phyloP scores from a whole-genome alignment of 2,329 filamentous ascomycete species.

The Fusarium clavum region DNA sequence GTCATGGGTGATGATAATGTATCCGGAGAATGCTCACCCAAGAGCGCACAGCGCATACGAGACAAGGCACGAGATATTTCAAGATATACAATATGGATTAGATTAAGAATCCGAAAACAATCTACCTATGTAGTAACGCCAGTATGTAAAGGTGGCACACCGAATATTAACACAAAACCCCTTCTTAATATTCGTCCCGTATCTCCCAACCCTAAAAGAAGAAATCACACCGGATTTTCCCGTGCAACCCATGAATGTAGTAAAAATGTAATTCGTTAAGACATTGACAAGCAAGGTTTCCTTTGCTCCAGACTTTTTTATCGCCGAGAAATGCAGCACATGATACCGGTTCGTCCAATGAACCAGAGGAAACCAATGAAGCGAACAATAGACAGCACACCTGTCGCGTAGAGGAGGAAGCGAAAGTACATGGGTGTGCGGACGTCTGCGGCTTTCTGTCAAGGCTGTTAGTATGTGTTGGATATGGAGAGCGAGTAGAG shows the following conservation, averaged over 20 bases:
- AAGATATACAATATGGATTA: slow-evolving; percentile 3
- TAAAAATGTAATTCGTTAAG: slow-evolving; percentile 13
- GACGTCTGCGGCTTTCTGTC: slow-evolving; percentile 30
- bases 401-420: slow-evolving; percentile 41
- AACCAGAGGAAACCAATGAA: slow-evolving; percentile 44
- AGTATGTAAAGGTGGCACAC: background rate
- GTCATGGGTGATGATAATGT: too few relatives aligned
- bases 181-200: background rate
- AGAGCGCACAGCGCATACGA: background rate
- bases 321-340: slow-evolving; percentile 43
- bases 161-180: slow-evolving; percentile 8
- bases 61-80: background rate
- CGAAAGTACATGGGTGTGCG: slow-evolving; percentile 43
- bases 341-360: slow-evolving; percentile 42
- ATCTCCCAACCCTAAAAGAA: background rate
- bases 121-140: slow-evolving; percentile 20
- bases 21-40: background rate
- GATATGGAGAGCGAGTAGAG: fast-evolving
- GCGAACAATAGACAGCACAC: slow-evolving; percentile 41
- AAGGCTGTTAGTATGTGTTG: slow-evolving; percentile 11
- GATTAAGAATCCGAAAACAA: slow-evolving; percentile 10
- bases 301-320: slow-evolving; percentile 14
- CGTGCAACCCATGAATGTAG: slow-evolving; percentile 12
- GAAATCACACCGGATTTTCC: background rate
- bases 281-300: slow-evolving; percentile 2